A percentile compares a stretch with the other conserved stretches of the same genome.
Evolutionary conservation across 2,329 filamentous ascomycete species (phyloP).

Genomic region (Colletotrichum higginsianum): DNA sequence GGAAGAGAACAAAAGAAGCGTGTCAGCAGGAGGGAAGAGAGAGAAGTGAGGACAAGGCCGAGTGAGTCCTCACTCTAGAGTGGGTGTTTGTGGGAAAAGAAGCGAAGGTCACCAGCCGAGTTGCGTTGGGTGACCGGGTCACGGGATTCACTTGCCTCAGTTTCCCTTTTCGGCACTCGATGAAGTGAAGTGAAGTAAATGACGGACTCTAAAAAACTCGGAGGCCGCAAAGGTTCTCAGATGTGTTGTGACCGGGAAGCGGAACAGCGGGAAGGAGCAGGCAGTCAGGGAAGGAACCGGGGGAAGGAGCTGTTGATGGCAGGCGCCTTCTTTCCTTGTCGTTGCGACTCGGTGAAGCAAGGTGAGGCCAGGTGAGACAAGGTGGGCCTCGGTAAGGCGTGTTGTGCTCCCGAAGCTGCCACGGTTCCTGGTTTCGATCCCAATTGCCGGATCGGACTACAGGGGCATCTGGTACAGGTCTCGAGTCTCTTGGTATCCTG

Average conservation of each 20-base stretch:
- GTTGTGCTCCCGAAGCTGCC: background rate
- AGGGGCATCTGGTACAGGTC: too few species aligned
- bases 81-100: too few species aligned
- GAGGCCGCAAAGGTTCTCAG: background rate
- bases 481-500: background rate
- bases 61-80: background rate
- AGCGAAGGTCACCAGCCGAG: background rate
- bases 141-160: conserved; percentile 2
- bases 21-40: too few species aligned
- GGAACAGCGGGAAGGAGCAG: background rate
- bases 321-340: background rate
- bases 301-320: background rate
- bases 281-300: background rate
- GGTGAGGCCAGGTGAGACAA: too few species aligned
- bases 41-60: too few species aligned
- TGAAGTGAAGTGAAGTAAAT: too few species aligned
- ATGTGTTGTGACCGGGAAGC: too few species aligned
- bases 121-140: background rate
- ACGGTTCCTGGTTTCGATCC: background rate
- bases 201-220: background rate
- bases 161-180: background rate
- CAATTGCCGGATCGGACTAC: too few species aligned
- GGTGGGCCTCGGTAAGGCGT: too few species aligned
- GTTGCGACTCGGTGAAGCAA: background rate
- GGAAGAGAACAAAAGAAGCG: background rate